Base-by-base conservation (phyloP, 805 yeast species). In the Teunomyces barrocoloradensis region DNA sequence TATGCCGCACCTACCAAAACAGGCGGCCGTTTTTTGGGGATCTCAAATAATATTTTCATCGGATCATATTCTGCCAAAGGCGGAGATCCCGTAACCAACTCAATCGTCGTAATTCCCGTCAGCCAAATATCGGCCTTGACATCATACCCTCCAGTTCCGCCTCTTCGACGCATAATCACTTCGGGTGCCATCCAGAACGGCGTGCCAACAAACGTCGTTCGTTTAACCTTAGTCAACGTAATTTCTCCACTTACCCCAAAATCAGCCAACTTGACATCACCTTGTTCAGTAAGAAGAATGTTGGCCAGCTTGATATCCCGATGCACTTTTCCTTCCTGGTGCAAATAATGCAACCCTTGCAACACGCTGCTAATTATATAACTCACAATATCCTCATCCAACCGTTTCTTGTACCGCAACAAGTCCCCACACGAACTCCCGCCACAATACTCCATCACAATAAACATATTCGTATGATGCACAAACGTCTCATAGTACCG, bases 181-280 rank as follows among this genome's bases (percentile, higher is more conserved):
- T 94, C 99, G 0, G 99, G 99, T 0, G 99, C 99, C 98, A 92
- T 91, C 97, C 97, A 91, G 65, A 81, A 89, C 11, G 97, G 97
- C 0, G 97, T 90, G 1, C 98, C 98, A 44, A 90, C 96, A 74
- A 91, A 85, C 0, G 97, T 88, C 46, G 79, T 80, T 53, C 84
- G 78, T 50, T 74, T 74, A 18, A 71, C 65, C 44, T 64, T 65
- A 1, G 85, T 76, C 39, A 73, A 66, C 17, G 84, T 78, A 23
- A 91, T 73, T 63, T 89, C 94, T 0, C 94, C 94, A 57, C 92
- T 82, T 3, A 91, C 97, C 1, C 98, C 98, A 71, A 91, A 91
- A 68, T 92, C 98, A 0, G 90, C 97, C 28, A 91, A 68, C 62
- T 91, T 92, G 34, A 91, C 81, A 25, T 72, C 69, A 0, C 96